Evolutionary conservation across 805 yeast genomes (phyloP), one percentile per base, ranked within the genome.

Genomic region (Sporopachydermia lactativora): DNA sequence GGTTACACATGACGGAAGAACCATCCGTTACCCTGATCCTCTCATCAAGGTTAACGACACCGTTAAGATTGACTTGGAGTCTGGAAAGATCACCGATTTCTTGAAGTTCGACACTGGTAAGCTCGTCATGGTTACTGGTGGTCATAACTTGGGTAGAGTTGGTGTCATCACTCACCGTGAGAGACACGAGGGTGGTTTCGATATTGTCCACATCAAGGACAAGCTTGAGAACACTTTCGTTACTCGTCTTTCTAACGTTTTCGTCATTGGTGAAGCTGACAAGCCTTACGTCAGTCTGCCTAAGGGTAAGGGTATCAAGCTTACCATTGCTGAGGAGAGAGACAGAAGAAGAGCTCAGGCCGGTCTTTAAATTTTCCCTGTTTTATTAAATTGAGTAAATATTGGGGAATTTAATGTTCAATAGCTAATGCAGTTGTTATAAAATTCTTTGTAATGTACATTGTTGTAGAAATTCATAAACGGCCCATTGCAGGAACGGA

Each of bases 1-100:
- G 63, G 97, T 89, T 57, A 89, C 98, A 64, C 98, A 89, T 80
- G 98, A 89, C 65, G 97, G 98, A 71, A 88, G 98, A 80, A 89
- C 98, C 65, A 73, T 89, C 75, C 88, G 97, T 73, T 89, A 88
- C 84, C 97, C 97, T 69, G 97, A 89, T 66, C 98, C 98, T 71
- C 68, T 71, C 57, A 78, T 89, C 80, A 89, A 75, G 73, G 86
- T 85, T 62, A 88, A 92, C 78, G 98, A 89, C 75, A 83, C 97
- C 57, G 95, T 89, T 64, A 88, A 88, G 80, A 72, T 89, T 64
- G 95, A 89, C 72, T 75, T 89, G 62, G 95, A 89, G 57, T 69
- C 96, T 54, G 96, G 96, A 68, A 89, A 89, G 77, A 79, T 86
- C 65, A 68, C 81, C 45, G 88, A 83, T 54, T 83, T 69, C 72